Evolutionary conservation across 2,329 filamentous ascomycete species (phyloP), one percentile per base, ranked within the genome.

Genomic region (Nothophoma quercina): DNA sequence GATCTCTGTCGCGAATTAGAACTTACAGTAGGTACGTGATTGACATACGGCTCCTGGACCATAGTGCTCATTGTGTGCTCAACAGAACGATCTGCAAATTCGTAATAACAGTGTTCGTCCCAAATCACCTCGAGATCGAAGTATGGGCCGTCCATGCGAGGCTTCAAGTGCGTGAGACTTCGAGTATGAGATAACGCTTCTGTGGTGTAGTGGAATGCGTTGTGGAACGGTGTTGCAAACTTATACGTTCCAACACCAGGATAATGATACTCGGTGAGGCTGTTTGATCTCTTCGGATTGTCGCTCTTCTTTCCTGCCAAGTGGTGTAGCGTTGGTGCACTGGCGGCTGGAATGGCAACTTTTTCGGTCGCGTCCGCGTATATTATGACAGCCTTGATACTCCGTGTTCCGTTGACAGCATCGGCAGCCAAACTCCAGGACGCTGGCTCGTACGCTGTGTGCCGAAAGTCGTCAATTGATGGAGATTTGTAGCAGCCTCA

Each of bases 31-130:
- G 88, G 85, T 2, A 90, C 77, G 65, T 91, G 87, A 64, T 91
- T 91, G 1, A 91, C 88, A 62, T 91, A 90, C 2, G 88, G 88
- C 70, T 90, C 86, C 45, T 86, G 79, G 1, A 90, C 87, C 88
- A 91, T 91, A 0, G 88, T 91, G n/a, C 78, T 79, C 88, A 91
- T 91, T 0, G 88, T 91, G 57, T 85, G 82, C 58, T 85, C 84
- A 0, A 89, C 87, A 1, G 82, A 84, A 9, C 88, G 81, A 48
- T 85, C 83, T 2, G 73, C 83, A 66, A 91, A 91, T 66, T 91
- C 87, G 60, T 82, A 87, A 32, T 82, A 81, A 0, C 86, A 88
- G 68, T 92, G 88, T 70, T 91, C 87, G 4, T 90, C 87, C 89
- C 88, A 92, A 49, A 91, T 86, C 3, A 80, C 79, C 66, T 91